Conservation (phyloP, 228 moss, liverwort and hornwort species). For the Sphagnum fallax region DNA sequence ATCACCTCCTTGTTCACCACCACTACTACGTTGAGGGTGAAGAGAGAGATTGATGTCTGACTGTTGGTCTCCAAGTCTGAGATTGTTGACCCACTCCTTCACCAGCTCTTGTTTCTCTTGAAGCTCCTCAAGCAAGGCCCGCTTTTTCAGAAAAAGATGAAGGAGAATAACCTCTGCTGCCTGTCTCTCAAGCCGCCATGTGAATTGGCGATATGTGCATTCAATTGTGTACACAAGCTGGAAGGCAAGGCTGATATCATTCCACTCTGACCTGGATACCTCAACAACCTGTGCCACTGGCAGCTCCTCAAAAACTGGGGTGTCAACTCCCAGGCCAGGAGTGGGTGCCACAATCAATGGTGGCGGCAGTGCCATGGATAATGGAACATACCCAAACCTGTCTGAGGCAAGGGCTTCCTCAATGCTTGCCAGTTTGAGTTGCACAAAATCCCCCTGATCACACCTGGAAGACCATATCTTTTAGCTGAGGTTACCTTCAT, state of each 20-base stretch:
- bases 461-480: too few relatives aligned
- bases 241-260: constrained; percentile 41
- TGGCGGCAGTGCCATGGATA: too few relatives aligned
- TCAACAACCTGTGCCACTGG: constrained; percentile 38
- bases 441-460: too few relatives aligned
- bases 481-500: too few relatives aligned
- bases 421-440: too few relatives aligned
- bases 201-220: constrained; percentile 34
- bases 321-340: too few relatives aligned
- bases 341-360: too few relatives aligned
- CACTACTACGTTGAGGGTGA: constrained; percentile 14
- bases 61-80: constrained; percentile 36
- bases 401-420: too few relatives aligned
- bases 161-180: constrained; percentile 39
- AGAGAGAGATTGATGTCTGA: constrained; percentile 8
- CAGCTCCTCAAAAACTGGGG: constrained; percentile 27
- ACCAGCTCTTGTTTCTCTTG: constrained; percentile 47
- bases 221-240: constrained; percentile 46
- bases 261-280: constrained; percentile 36
- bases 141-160: constrained; percentile 41
- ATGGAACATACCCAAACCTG: too few relatives aligned
- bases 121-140: constrained; percentile 35
- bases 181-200: constrained; percentile 40
- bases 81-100: constrained; percentile 40
- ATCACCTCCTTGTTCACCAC: constrained; percentile 7